phyloP scores from a whole-genome alignment of 768 basidiomycete genomes.

The Leccinellum albellum region DNA sequence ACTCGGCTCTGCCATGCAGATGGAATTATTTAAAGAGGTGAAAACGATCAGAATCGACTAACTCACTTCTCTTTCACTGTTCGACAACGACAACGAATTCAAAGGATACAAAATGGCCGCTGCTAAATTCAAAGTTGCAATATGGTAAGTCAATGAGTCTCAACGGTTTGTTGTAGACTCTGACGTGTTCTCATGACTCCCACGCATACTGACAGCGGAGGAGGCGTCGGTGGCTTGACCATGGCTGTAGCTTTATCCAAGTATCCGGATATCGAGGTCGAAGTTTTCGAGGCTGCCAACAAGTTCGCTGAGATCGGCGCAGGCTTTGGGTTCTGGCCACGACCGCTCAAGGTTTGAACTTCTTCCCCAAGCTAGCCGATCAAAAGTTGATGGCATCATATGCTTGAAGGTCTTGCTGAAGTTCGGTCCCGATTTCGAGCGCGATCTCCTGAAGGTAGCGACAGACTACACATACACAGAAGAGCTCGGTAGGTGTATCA shows the following conservation, averaged over 20 bases:
- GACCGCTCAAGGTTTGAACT: slow-evolving; percentile 26
- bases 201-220: slow-evolving; percentile 29
- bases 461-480: slow-evolving; percentile 21
- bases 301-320: slow-evolving; percentile 54
- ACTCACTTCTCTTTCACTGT: no score
- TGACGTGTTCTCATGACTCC: no score
- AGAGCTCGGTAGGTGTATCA: slow-evolving; percentile 16
- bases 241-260: slow-evolving; percentile 33
- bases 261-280: slow-evolving; percentile 52
- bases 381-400: background rate
- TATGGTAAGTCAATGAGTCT: slow-evolving; percentile 16
- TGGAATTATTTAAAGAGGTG: no score
- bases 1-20: no score
- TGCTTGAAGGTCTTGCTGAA: slow-evolving; percentile 20
- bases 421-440: slow-evolving; percentile 15
- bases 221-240: slow-evolving; percentile 39
- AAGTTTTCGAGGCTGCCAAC: slow-evolving; percentile 51
- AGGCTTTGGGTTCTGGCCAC: slow-evolving; percentile 48
- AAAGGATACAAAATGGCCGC: slow-evolving; percentile 8
- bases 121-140: slow-evolving; percentile 26
- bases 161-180: no score
- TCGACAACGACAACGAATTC: no score
- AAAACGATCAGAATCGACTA: no score
- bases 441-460: slow-evolving; percentile 13
- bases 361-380: background rate